Base-by-base conservation (phyloP, 2,329 filamentous ascomycete species). In the Ophiostoma novo-ulmi region DNA sequence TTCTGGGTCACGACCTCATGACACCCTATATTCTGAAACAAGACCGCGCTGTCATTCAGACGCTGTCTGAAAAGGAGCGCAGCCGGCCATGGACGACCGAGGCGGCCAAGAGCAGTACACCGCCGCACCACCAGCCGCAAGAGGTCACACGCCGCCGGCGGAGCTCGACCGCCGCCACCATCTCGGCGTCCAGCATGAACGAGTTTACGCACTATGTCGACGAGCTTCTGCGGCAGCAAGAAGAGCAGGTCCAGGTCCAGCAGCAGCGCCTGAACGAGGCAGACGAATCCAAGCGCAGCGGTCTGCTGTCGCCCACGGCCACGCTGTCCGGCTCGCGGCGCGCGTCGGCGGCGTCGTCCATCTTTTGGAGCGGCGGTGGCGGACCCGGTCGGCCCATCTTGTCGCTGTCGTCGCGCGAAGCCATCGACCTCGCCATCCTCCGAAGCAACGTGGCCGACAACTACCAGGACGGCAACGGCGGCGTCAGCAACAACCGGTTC, bases 1-100 rank as follows among this genome's bases (percentile, higher is more conserved):
- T 97, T 44, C 85, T 97, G 17, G 93, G 93, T 1, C 94, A 99
- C 79, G 94, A 99, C 79, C 83, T 99, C 17, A 97, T 97, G 90
- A 91, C 89, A 55, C 95, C 95, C 0, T 97, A 98, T 77, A 91
- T 98, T 39, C 84, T 98, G 69, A 84, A 98, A 64, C 89, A 89
- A 70, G 94, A 98, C 76, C 87, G 92, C 78, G 94, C 95, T 2
- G 85, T 86, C 70, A 87, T 91, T 39, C 85, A 85, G 74, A 13
- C 67, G 11, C 38, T 74, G 35, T 41, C 70, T 3, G 69, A 72
- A 0, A 83, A 82, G 63, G 75, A 87, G 31, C 66, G 64, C 31
- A 61, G 39, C 36, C 39, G 26, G 22, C 65, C 13, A 70, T 74
- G 41, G 74, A 74, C 58, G 7, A 8, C 55, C 7, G 22, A 67